These are phyloP conservation scores for Yarrowia divulgata DNA, from an alignment of 805 yeast species.

Conservation along the genomic window DNA sequence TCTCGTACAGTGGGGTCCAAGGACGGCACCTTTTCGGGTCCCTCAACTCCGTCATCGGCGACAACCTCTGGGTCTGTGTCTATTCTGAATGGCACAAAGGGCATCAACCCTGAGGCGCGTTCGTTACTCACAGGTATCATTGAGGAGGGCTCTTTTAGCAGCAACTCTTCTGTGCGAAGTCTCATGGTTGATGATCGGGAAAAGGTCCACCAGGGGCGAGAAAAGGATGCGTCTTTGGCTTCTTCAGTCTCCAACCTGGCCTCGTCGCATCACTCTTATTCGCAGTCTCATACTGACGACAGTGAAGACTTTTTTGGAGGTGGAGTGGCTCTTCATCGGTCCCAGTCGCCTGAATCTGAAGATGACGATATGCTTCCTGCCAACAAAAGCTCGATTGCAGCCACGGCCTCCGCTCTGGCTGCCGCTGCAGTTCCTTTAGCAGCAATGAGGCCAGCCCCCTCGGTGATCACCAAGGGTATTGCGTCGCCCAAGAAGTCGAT, in stretches of 20 bases:
- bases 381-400: neutral
- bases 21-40: neutral
- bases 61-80: constrained; percentile 7
- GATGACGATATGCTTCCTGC: constrained; percentile 13
- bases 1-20: neutral
- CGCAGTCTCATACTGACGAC: constrained; percentile 19
- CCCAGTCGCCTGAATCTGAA: constrained; percentile 14
- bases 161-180: constrained; percentile 25
- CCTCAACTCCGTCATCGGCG: constrained; percentile 6
- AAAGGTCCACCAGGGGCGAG: neutral
- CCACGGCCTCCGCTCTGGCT: constrained; percentile 12
- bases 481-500: constrained; percentile 7
- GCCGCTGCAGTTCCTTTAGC: constrained; percentile 7
- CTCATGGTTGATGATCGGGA: constrained; percentile 20
- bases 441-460: neutral
- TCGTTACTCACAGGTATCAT: constrained; percentile 30
- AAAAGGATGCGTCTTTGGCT: neutral
- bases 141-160: constrained; percentile 35
- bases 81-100: constrained; percentile 18
- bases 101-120: constrained; percentile 27
- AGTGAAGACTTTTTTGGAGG: constrained; percentile 31
- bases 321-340: constrained; percentile 9
- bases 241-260: constrained; percentile 9
- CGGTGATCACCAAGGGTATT: neutral
- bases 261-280: constrained; percentile 12